phyloP scores from a whole-genome alignment of 2,329 filamentous ascomycete species.

The Stagonosporopsis chrysanthemi region DNA sequence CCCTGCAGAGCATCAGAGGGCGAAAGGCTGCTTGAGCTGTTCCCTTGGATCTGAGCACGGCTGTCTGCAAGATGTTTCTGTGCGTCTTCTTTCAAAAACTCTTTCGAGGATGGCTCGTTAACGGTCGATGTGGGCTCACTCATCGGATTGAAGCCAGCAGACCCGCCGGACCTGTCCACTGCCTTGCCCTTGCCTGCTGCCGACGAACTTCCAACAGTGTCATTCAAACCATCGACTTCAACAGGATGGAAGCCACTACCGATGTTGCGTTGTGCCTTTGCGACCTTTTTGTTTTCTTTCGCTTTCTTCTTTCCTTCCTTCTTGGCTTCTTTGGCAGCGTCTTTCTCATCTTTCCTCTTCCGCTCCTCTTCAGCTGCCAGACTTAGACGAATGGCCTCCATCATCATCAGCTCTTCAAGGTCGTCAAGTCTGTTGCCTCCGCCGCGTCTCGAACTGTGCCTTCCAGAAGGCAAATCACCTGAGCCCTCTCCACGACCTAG shows the following conservation, averaged over 20 bases:
- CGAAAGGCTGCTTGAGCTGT: conserved; percentile 50
- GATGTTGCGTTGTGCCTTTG: conserved; percentile 70
- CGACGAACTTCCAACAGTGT: conserved; percentile 37
- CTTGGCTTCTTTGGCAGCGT: conserved; percentile 81
- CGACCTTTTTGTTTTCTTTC: conserved; percentile 69
- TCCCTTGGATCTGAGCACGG: conserved; percentile 52
- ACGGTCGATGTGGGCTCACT: conserved; percentile 54
- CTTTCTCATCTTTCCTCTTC: conserved; percentile 84
- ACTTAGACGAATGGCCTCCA: conserved; percentile 91
- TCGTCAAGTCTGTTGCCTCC: conserved; percentile 75
- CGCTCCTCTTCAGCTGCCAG: conserved; percentile 93
- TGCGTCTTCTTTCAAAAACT: conserved; percentile 47
- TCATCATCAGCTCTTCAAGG: conserved; percentile 97
- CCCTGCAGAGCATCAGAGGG: conserved; percentile 48
- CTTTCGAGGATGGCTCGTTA: conserved; percentile 45
- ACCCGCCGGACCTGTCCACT: conserved; percentile 51
- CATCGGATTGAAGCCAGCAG: conserved; percentile 52
- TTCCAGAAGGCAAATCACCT: conserved; percentile 49
- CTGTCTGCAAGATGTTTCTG: conserved; percentile 57
- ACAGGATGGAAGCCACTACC: conserved; percentile 57
- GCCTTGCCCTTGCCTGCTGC: conserved; percentile 57
- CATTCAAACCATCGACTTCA: conserved; percentile 60
- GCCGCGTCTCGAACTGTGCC: conserved; percentile 63
- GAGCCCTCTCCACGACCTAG: conserved; percentile 45
- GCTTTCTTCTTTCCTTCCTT: conserved; percentile 80